Conservation (phyloP, 495 filamentous ascomycete species). For the Trichocladium uniseriatum region DNA sequence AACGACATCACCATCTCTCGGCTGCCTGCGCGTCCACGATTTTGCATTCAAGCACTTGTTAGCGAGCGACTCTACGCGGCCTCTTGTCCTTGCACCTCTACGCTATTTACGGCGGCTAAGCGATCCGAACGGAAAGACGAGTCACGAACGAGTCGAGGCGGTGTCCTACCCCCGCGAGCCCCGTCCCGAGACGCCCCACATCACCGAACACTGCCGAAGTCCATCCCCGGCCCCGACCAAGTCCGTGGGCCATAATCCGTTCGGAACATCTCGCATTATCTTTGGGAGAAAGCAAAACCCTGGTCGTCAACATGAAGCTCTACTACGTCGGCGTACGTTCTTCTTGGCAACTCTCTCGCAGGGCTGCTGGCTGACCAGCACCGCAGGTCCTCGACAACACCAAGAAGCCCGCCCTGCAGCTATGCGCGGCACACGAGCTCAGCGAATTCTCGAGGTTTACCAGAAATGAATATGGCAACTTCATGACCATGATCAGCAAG, state of each 20-base stretch:
- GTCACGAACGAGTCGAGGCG: not conserved
- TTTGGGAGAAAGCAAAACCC: not conserved
- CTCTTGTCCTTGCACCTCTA: not conserved
- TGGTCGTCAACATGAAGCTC: conserved; percentile 68
- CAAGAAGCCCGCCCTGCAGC: conserved; percentile 64
- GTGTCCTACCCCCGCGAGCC: not conserved
- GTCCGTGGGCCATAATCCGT: not conserved
- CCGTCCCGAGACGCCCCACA: conserved; percentile 8
- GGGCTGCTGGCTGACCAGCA: conserved; percentile 7
- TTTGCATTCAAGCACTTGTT: no score
- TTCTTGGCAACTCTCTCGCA: not conserved
- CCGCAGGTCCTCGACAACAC: conserved; percentile 24
- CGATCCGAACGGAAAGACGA: not conserved
- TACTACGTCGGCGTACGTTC: conserved; percentile 74
- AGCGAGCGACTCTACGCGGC: not conserved
- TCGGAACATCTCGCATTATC: not conserved
- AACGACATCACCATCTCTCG: not conserved
- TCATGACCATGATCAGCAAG: conserved; percentile 60
- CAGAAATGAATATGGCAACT: conserved; percentile 54
- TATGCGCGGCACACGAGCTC: conserved; percentile 72
- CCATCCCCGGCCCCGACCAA: conserved; percentile 3
- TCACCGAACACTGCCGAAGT: conserved; percentile 1
- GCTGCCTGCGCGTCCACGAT: not conserved
- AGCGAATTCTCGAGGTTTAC: conserved; percentile 76
- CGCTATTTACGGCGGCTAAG: not conserved